Evolutionary conservation across 2,329 filamentous ascomycete species (phyloP), one percentile per base, ranked within the genome.

Genomic region (Fusarium sp.): DNA sequence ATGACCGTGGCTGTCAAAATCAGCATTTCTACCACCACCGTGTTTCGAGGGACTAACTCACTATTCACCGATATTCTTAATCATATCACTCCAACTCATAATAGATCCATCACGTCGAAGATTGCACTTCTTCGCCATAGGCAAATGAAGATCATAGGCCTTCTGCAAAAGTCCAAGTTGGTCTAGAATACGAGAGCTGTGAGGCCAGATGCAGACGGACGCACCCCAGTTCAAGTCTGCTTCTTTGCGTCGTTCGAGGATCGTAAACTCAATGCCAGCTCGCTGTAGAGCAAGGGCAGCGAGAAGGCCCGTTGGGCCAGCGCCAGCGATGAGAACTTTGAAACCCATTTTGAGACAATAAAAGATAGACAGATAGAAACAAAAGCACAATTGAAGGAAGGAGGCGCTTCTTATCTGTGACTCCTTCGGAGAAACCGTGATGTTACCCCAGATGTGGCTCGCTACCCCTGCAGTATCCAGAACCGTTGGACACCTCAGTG

Each of bases 1-100:
- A 12, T 73, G 71, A 1, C 71, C 71, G 10, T 68, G 60, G 1
- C 59, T 68, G 1, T 0, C 3, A 10, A 32, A 7, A 46, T 65
- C 4, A 68, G 54, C 3, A 5, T 23, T 23, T 23, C 21, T 2
- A 23, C 21, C 21, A n/a, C n/a, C n/a, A n/a, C n/a, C n/a, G n/a
- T n/a, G n/a, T n/a, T n/a, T n/a, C n/a, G n/a, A n/a, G 21, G 25
- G 25, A 27, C 27, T 27, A 1, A 27, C 28, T 46, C 30, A 69
- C 66, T 66, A 69, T 8, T 54, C 46, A 0, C 50, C 65, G 4
- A 69, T 46, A 2, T 69, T 51, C 50, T 69, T 51, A 40, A 69
- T 58, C 65, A 69, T 69, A 5, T 55, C 59, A 7, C 65, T 69
- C 66, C 66, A 69, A 13, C 55, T 34, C 46, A 69, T 53, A 5